A percentile compares a stretch with the other conserved stretches of the same genome.
These are phyloP conservation scores for Aspergillus sp. DNA, from an alignment of 2,329 filamentous ascomycete genomes.

Conservation along the genomic window DNA sequence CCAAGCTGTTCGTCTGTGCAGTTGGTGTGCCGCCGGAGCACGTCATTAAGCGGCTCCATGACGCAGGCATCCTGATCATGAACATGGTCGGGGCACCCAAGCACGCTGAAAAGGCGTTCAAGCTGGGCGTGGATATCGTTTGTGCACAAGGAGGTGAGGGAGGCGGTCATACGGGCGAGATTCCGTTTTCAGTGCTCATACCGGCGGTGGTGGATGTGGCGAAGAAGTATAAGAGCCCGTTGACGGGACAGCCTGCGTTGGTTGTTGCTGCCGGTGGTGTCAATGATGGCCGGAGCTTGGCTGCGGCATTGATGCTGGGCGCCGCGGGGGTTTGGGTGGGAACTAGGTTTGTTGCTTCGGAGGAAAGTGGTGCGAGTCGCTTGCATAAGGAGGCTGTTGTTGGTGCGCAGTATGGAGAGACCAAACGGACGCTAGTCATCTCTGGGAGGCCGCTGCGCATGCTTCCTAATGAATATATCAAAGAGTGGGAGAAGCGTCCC, in stretches of 20 bases:
- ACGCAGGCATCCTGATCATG: constrained; percentile 81
- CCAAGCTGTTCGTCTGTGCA: constrained; percentile 80
- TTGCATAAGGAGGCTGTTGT: constrained; percentile 85
- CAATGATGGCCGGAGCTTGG: constrained; percentile 76
- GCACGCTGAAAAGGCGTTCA: constrained; percentile 85
- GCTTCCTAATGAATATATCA: constrained; percentile 80
- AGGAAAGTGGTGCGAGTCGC: constrained; percentile 77
- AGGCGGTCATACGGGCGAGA: constrained; percentile 87
- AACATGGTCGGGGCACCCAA: constrained; percentile 96
- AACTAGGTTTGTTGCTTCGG: constrained; percentile 82
- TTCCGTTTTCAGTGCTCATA: constrained; percentile 82
- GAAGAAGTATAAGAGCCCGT: constrained; percentile 66
- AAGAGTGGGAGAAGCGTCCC: constrained; percentile 75
- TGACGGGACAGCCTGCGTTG: constrained; percentile 70
- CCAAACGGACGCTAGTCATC: constrained; percentile 77
- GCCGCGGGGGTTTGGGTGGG: constrained; percentile 92
- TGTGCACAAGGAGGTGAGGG: constrained; percentile 93
- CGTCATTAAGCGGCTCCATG: constrained; percentile 76
- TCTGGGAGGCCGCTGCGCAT: constrained; percentile 79
- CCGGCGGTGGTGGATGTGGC: constrained; percentile 87
- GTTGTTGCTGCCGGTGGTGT: constrained; percentile 91
- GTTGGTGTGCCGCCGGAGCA: constrained; percentile 79
- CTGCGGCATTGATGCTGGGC: constrained; percentile 81
- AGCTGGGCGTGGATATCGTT: constrained; percentile 84
- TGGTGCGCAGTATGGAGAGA: constrained; percentile 74